Evolutionary conservation across 257 asterid genomes (phyloP).

Genomic region (Capsicum pubescens): DNA sequence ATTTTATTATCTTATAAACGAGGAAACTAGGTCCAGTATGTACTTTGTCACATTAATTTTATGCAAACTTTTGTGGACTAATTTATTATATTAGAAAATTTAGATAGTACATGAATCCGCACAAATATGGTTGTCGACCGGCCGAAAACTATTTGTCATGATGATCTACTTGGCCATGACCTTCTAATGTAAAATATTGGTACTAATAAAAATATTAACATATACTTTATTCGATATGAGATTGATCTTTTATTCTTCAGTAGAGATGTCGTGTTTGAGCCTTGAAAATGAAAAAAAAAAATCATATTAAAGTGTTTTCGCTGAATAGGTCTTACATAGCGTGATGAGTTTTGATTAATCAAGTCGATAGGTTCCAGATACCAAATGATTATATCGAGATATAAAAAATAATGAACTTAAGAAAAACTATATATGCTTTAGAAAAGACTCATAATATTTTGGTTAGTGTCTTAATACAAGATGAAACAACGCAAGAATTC

Average conservation of each 20-base stretch:
- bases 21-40: slow-evolving; percentile 16
- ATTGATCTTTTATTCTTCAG: background rate
- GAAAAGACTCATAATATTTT: background rate
- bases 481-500: too few species aligned
- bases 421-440: background rate
- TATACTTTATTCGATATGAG: background rate
- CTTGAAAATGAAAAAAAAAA: background rate
- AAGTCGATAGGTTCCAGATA: too few species aligned
- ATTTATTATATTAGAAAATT: background rate
- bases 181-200: background rate
- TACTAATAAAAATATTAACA: background rate
- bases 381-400: too few species aligned
- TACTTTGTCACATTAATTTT: slow-evolving; percentile 21
- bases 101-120: slow-evolving; percentile 14
- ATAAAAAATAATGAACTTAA: too few species aligned
- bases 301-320: background rate
- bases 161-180: slow-evolving; percentile 10
- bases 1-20: background rate
- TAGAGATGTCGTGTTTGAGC: background rate
- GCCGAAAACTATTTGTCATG: slow-evolving; percentile 1
- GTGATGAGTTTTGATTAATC: too few species aligned
- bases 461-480: background rate
- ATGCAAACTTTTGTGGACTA: background rate
- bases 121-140: slow-evolving; percentile 18
- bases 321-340: too few species aligned